Evolutionary conservation across 139 green algal genomes (phyloP).

Genomic region (Spirogloea muscicola): DNA sequence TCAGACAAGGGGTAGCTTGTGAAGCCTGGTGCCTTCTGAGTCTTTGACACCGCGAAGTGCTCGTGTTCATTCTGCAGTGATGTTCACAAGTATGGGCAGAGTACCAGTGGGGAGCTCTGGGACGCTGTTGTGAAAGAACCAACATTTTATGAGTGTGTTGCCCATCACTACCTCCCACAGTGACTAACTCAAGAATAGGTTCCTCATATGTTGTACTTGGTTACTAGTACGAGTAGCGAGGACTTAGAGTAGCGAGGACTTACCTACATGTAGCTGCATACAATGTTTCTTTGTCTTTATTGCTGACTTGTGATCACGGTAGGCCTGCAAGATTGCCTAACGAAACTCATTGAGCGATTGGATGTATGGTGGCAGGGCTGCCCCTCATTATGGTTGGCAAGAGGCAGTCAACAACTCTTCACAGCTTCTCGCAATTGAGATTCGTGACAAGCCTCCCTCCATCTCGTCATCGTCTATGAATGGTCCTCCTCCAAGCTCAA

Average conservation of each 20-base stretch:
- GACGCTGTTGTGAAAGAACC: slow-evolving; percentile 20
- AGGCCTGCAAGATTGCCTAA: neutral
- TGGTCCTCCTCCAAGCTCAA: too few relatives aligned
- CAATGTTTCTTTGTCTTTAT: neutral
- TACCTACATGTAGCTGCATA: neutral
- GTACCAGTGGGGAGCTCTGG: slow-evolving; percentile 33
- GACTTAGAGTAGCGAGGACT: neutral
- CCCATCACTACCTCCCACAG: neutral
- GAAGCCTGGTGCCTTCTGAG: too few relatives aligned
- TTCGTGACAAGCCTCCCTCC: too few relatives aligned
- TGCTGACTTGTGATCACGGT: neutral
- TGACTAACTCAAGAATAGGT: neutral
- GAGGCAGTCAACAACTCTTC: slow-evolving; percentile 30
- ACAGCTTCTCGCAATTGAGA: slow-evolving; percentile 37
- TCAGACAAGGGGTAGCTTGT: too few relatives aligned
- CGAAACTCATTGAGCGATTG: neutral
- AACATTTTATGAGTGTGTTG: slow-evolving; percentile 38
- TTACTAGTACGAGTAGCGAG: neutral
- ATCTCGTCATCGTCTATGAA: too few relatives aligned
- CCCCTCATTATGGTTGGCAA: slow-evolving; percentile 35
- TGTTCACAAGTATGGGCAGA: slow-evolving; percentile 39
- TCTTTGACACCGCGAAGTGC: too few relatives aligned
- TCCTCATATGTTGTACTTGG: neutral
- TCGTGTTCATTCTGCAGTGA: slow-evolving; percentile 14
- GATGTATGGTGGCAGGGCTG: slow-evolving; percentile 5